These are phyloP conservation scores for Omphalotus olearius DNA, from an alignment of 1,284 basidiomycete genomes.

Conservation along the genomic window DNA sequence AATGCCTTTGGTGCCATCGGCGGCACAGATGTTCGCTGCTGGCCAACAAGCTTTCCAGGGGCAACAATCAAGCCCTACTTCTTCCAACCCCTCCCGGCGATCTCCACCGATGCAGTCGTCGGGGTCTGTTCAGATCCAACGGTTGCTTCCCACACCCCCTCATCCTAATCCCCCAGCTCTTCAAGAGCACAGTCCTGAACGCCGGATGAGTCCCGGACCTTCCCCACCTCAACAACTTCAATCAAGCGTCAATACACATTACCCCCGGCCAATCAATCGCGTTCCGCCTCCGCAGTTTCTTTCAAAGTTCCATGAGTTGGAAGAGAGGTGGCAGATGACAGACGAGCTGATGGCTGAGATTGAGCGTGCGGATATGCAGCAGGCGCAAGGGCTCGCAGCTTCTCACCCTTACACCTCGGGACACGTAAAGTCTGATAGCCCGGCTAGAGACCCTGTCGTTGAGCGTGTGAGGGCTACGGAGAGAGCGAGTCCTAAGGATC, in stretches of 20 bases:
- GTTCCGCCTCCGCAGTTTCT: constrained; percentile 49
- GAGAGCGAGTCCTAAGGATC: constrained; percentile 49
- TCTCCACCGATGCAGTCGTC: constrained; percentile 27
- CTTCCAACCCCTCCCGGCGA: constrained; percentile 31
- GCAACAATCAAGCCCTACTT: constrained; percentile 24
- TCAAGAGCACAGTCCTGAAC: constrained; percentile 26
- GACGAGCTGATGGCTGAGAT: constrained; percentile 67
- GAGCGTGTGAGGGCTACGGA: constrained; percentile 53
- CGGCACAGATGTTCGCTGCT: constrained; percentile 43
- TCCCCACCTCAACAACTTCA: constrained; percentile 27
- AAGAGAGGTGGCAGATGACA: constrained; percentile 62
- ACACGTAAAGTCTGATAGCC: constrained; percentile 26
- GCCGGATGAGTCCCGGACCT: constrained; percentile 36
- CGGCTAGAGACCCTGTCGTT: constrained; percentile 48
- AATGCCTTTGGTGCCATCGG: constrained; percentile 54
- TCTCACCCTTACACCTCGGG: constrained; percentile 38
- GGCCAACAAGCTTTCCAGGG: constrained; percentile 22
- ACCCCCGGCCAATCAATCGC: constrained; percentile 57
- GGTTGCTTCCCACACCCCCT: constrained; percentile 54
- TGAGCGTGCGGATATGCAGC: constrained; percentile 50
- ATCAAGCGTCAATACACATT: constrained; percentile 28
- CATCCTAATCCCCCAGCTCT: constrained; percentile 34
- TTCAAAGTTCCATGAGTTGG: constrained; percentile 42
- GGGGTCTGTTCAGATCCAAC: constrained; percentile 31
- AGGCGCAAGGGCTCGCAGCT: constrained; percentile 32